Base-by-base conservation (phyloP, 75 land plant species). In the Pinus taeda region DNA sequence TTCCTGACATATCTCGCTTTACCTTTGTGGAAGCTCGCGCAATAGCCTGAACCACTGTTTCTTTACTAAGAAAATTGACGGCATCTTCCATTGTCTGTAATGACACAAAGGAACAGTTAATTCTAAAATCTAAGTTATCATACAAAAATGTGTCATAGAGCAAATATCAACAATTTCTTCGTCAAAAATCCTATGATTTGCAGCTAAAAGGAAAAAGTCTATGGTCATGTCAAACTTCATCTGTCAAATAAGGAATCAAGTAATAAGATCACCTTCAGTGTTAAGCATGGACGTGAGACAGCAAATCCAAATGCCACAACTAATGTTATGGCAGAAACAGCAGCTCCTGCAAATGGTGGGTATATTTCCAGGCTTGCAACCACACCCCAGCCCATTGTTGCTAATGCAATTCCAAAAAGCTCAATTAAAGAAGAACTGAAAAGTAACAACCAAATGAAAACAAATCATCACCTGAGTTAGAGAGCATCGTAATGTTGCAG, bases 341-440 rank as follows among this genome's bases (percentile, higher is more conserved):
- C 94, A 81, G 99, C 90, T 64, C 99, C 99, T 78, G 98, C 99
- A 91, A 90, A 97, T 14, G 99, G 99, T 60, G 99, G 98, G 77
- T 95, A 95, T 63, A 95, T 91, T 70, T 91, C 88, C 83, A 95
- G 82, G 81, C 99, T 97, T 57, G 99, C 99, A 78, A 93, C 95
- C 62, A 97, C 99, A 78, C 99, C 98, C 99, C 99, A 97, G 49
- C 98, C 96, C 79, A 91, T 96, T 20, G 82, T 91, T 70, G 96
- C 98, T 81, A 97, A 77, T 36, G 98, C 99, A 79, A 97, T 84
- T 55, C 91, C 98, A 90, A 91, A 97, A 26, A 97, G 89, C 59
- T 95, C 79, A 42, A 97, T 87, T 78, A 97, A 91, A n/a, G 99
- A 89, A 81, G 79, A 89, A 80, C 99, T 97, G 92, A 57, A 17